Evolutionary conservation across 768 basidiomycete species (phyloP), one percentile per base, ranked within the genome.

Genomic region (Agrocybe chaxingu): DNA sequence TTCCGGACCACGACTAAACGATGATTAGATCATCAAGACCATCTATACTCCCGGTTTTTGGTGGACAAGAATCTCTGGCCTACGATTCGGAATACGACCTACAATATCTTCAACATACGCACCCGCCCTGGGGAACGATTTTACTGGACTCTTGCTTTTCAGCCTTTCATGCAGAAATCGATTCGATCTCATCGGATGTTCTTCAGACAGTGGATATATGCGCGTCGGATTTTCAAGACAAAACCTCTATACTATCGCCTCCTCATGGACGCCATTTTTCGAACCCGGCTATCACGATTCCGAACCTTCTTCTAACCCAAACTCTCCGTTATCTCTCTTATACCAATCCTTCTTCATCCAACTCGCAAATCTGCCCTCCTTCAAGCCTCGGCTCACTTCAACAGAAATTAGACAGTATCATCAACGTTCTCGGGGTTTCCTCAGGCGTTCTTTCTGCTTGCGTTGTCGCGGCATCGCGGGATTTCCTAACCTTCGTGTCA

Each of bases 361-460:
- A 45, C 19, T 11, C 36, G 2, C 8, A 45, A 42, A 24, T 38
- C 43, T 36, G 53, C n/a, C 55, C 52, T n/a, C 52, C 60, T 9
- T 43, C 45, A 29, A 69, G 71, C 47, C 44, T 49, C 5, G 61
- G 70, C 30, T 42, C 62, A 31, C 57, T 78, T 24, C 55, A 62
- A 49, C 36, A 46, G 30, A 79, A 80, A 53, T 38, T 56, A 34
- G 50, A 64, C 10, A 57, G 73, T 40, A 54, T 50, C 2, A 35
- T 67, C 16, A 77, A 78, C 9, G 57, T 80, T 43, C 60, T 80
- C 6, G 80, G 76, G 3, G 77, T 81, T 61, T 81, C 80, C n/a
- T 81, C 79, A 41, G 81, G 81, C 29, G 72, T 82, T 47, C 65
- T 83, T 38, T 67, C 76, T 12, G 80, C 81, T 7, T 76, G 76